Evolutionary conservation across 169 alveolate genomes (phyloP), one percentile per base, ranked within the genome.

Genomic region (Plasmodium vinckei): DNA sequence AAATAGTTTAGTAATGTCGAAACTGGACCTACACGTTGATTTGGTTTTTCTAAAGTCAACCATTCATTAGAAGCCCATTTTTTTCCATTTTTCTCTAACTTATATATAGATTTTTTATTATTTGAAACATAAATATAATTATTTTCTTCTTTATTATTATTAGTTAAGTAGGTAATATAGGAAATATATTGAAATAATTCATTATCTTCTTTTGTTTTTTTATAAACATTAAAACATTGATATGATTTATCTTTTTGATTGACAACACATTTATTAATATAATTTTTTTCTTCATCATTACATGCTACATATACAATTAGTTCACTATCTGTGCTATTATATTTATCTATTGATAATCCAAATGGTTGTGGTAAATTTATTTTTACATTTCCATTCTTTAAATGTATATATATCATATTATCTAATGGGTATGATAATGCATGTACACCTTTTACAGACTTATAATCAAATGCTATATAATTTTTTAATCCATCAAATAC

Each of bases 391-490:
- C 9, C 39, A 23, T 82, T 82, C 0, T 53, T 56, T 6, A 57
- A 17, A 61, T 82, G 39, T 0, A 82, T 84, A 51, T 68, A 82
- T 9, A 82, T 47, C 2, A 63, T 33, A 71, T 82, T 82, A 39
- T 82, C 67, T 13, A 68, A 12, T 23, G 90, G 90, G 49, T 82
- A 82, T 2, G 90, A 44, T 71, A 82, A 39, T 1, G 68, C 12
- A 46, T 82, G 90, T 2, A 46, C 53, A 17, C 56, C 46, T 54
- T 19, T 33, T 5, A 5, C 17, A 0, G 73, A 68, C n/a, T 82
- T 82, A 27, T 82, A 82, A 68, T 82, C 90, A 56, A 82, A 82
- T 21, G 86, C 90, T 21, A 82, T 56, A 67, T 33, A 67, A 53
- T 68, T 33, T 68, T 67, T 82, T 6, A 67, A 13, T 12, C 90